Conservation (phyloP, 1,139 yeast genomes). For the Taiozyma sp. region DNA sequence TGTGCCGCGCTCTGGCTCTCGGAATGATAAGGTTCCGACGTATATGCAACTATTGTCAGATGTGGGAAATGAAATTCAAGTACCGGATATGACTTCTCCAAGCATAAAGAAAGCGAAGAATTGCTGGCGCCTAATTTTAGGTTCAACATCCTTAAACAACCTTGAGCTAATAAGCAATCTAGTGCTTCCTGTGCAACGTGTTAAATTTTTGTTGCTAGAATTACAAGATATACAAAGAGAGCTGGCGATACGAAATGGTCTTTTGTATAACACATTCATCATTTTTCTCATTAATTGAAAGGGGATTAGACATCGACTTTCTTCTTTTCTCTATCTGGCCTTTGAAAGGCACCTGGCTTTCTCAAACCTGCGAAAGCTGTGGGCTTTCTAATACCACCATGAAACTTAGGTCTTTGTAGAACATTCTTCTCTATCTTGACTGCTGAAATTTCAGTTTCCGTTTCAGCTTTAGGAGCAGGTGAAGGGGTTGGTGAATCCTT, state of each 20-base stretch:
- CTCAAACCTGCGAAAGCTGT: slow-evolving; percentile 30
- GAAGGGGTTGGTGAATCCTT: not conserved
- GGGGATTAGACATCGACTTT: not conserved
- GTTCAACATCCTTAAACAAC: too few species aligned
- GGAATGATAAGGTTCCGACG: too few species aligned
- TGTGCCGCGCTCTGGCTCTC: too few species aligned
- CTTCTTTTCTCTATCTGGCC: slow-evolving; percentile 24
- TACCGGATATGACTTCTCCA: too few species aligned
- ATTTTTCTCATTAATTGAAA: not conserved
- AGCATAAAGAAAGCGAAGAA: too few species aligned
- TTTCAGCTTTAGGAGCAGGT: not conserved
- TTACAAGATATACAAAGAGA: too few species aligned
- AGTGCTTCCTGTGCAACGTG: too few species aligned
- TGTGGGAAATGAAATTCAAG: too few species aligned
- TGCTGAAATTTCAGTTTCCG: not conserved
- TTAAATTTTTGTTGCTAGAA: too few species aligned
- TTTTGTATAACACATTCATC: not conserved
- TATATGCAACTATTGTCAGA: too few species aligned
- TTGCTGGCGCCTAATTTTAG: too few species aligned
- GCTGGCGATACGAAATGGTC: not conserved
- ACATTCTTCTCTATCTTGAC: not conserved
- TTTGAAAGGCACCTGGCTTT: slow-evolving; percentile 49
- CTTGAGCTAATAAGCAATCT: too few species aligned
- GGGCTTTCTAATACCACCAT: slow-evolving; percentile 18
- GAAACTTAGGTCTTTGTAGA: slow-evolving; percentile 20